Evolutionary conservation across 208 protist species (phyloP).

Genomic region (Acanthamoeba healyi): DNA sequence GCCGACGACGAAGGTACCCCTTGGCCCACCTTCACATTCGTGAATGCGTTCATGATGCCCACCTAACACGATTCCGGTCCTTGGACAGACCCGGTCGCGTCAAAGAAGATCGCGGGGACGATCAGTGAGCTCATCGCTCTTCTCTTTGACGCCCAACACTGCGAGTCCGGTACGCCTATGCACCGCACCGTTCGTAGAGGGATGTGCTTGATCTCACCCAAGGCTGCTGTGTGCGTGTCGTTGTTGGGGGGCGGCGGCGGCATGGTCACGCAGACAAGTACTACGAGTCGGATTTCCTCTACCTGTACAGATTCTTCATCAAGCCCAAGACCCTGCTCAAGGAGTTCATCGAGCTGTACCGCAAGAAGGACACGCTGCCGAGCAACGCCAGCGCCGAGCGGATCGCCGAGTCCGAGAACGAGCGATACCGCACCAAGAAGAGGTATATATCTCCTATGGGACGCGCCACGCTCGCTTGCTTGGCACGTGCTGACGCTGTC

Average conservation of each 20-base stretch:
- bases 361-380: neutral
- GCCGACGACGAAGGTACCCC: no score
- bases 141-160: neutral
- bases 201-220: no score
- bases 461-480: no score
- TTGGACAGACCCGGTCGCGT: neutral
- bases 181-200: no score
- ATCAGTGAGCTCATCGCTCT: conserved; percentile 25
- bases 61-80: no score
- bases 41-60: no score
- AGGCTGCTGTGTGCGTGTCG: no score
- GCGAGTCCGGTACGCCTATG: neutral
- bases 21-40: no score
- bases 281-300: conserved; percentile 22
- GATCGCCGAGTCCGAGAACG: neutral
- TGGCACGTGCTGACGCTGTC: no score
- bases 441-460: no score
- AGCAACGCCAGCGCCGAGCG: neutral
- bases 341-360: conserved; percentile 4
- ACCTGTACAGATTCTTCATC: conserved; percentile 44
- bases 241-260: no score
- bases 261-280: conserved; percentile 55
- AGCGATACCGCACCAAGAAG: neutral
- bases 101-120: neutral
- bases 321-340: conserved; percentile 59